Evolutionary conservation across 768 basidiomycete species (phyloP).

Genomic region (Hygrophorus pudorinus): DNA sequence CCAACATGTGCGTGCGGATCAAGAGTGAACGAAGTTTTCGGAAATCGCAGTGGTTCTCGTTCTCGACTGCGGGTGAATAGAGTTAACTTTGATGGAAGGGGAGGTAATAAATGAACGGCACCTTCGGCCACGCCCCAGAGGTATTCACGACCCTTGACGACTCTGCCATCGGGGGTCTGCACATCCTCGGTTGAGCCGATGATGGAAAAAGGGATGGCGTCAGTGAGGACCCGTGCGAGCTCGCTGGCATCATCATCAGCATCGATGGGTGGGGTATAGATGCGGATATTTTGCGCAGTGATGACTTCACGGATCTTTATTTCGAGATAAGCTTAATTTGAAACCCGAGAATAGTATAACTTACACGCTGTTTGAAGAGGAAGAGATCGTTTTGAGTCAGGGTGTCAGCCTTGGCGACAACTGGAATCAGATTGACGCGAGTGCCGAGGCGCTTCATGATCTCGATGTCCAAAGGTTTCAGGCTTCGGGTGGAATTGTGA

Average conservation of each 20-base stretch:
- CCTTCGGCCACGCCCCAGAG: constrained; percentile 99
- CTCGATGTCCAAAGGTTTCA: constrained; percentile 97
- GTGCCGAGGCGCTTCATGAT: constrained; percentile 99
- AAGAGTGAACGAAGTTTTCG: constrained; percentile 91
- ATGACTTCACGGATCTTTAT: constrained; percentile 81
- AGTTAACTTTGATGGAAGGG: background rate
- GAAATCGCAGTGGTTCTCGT: constrained; percentile 99
- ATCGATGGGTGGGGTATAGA: constrained; percentile 92
- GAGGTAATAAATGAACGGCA: constrained; percentile 20
- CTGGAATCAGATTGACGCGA: constrained; percentile 95
- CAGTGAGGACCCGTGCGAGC: constrained; percentile 76
- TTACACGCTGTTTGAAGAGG: constrained; percentile 86
- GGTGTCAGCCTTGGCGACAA: constrained; percentile 96
- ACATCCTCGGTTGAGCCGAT: constrained; percentile 97
- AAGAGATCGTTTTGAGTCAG: constrained; percentile 88
- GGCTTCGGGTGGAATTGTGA: constrained; percentile 27
- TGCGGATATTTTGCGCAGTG: constrained; percentile 83
- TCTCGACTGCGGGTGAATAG: constrained; percentile 60
- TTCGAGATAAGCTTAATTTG: constrained; percentile 10
- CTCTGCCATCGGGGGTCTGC: constrained; percentile 77
- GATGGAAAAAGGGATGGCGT: constrained; percentile 97
- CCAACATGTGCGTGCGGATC: constrained; percentile 97
- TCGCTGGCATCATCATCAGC: constrained; percentile 72
- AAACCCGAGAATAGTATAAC: constrained; percentile 14
- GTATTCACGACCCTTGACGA: constrained; percentile 96